Base-by-base conservation (phyloP, 371 early-diverging fungal species). In the Coemansia sp. region DNA sequence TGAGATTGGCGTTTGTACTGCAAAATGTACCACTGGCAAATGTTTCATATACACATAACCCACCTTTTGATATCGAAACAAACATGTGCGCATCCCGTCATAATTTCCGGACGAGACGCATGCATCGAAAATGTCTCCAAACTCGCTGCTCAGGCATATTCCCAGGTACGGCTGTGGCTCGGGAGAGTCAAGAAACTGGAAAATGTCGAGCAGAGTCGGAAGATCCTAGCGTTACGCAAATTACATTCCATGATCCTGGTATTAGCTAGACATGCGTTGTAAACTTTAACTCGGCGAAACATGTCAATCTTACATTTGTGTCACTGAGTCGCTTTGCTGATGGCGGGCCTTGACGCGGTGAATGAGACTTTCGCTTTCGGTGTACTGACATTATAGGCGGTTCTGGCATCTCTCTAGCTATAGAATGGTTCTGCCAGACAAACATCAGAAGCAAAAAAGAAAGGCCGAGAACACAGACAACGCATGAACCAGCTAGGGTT, bases 21-120 rank as follows among this genome's bases (percentile, higher is more conserved):
- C 16, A 14, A 16, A 27, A 2, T 31, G 16, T 7, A 14, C 54
- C 14, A 14, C 16, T 5, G 26, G 54, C 26, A 8, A 26, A 16
- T 18, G 16, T 8, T 14, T 4, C 16, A 5, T 29, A 14, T 14
- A 34, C 29, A 62, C 50, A 79, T 77, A 67, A 27, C 50, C 22
- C 29, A 54, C 54, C 54, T 80, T 86, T 72, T 88, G 88, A 63
- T 87, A 88, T 5, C 59, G 60, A 55, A 85, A 88, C 16, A 89
- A 75, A 1, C 73, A 73, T 1, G 85, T 86, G 21, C 82, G 80
- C 88, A 89, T 87, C 7, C 89, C 87, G 5, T 54, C 67, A 37
- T 74, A 74, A 4, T 4, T 37, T 16, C 21, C 59, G 2, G 53
- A 22, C 5, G 60, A 51, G 40, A 63, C 7, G 13, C 75, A 74